Base-by-base conservation (phyloP, 306 rosid genomes). In the Styphnolobium japonicum region DNA sequence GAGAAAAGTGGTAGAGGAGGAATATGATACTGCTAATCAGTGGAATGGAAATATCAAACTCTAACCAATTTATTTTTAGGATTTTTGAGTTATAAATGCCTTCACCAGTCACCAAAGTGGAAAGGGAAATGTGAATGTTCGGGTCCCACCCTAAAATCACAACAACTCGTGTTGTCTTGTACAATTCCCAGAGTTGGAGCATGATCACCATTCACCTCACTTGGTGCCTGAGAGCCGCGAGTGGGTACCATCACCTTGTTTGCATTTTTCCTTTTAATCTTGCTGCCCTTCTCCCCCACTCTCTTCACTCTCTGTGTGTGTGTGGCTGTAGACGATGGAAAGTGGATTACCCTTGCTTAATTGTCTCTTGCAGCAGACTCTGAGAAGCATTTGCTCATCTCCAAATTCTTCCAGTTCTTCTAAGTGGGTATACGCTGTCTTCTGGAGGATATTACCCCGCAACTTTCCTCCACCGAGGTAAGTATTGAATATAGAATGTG, bases 391-490 rank as follows among this genome's bases (percentile, higher is more conserved):
- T 0, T 91, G 95, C 77, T 83, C 85, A 2, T 75, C 80, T 70
- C 45, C 92, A 2, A 85, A 85, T 63, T 88, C 87, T 56, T 79
- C 91, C 60, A 49, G 31, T 79, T 82, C 94, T 79, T 88, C 97
- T 23, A 93, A 90, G 81, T 93, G 97, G 97, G 91, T 90, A 12
- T 93, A 93, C 11, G 89, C 94, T 61, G 89, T 93, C 60, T 91
- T 91, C 79, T 93, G 95, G 97, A 87, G 95, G 76, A 93, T 90
- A 81, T 37, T 91, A 70, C 98, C 98, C 1, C 81, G 97, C 76
- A 93, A 93, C 62, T 91, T 84, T 55, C 98, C 98, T 79, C 98
- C 98, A 22, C 97, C 94, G 1, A 87, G 90, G 97, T 93, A 80
- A 80, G 79, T 3, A 34, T 21, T 2, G 10, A 46, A 58, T 22